Conservation (phyloP, 2,329 filamentous ascomycete genomes). For the Curvularia lunata region DNA sequence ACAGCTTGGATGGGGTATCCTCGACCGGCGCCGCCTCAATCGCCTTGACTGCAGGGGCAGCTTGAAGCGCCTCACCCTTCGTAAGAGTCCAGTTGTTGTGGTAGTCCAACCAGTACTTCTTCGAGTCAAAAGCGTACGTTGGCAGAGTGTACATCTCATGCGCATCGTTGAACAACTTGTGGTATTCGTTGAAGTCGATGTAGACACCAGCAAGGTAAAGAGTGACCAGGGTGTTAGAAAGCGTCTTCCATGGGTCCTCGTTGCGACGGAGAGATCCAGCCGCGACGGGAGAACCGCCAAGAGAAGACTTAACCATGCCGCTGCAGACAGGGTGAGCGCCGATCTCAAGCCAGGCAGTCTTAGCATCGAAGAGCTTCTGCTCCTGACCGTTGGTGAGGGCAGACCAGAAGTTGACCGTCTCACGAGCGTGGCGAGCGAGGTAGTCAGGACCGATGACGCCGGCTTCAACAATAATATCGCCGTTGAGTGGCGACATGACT, state of each 20-base stretch:
- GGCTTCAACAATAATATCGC: constrained; percentile 64
- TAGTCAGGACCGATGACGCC: constrained; percentile 67
- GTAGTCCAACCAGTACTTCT: constrained; percentile 76
- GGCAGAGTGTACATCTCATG: constrained; percentile 70
- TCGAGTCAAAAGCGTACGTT: constrained; percentile 71
- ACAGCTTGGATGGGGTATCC: constrained; percentile 60
- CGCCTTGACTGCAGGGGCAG: constrained; percentile 48
- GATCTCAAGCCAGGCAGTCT: constrained; percentile 74
- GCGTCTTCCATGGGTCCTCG: constrained; percentile 69
- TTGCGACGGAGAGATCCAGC: constrained; percentile 67
- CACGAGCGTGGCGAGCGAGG: constrained; percentile 68
- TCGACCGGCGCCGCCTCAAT: constrained; percentile 50
- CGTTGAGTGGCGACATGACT: constrained; percentile 71
- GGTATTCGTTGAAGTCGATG: constrained; percentile 74
- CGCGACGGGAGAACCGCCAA: constrained; percentile 61
- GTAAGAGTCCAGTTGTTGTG: constrained; percentile 73
- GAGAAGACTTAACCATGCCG: constrained; percentile 70
- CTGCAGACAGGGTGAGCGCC: constrained; percentile 75
- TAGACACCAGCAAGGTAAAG: constrained; percentile 68
- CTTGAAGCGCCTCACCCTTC: constrained; percentile 65
- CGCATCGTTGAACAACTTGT: constrained; percentile 64
- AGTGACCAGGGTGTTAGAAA: constrained; percentile 63
- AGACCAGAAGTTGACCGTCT: constrained; percentile 72
- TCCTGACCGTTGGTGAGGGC: constrained; percentile 66
- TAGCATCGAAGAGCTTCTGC: constrained; percentile 66